Percentiles rank a stretch among this genome's conserved stretches.
Conservation (phyloP, 2,329 filamentous ascomycete genomes). For the Didymellaceae sp. region DNA sequence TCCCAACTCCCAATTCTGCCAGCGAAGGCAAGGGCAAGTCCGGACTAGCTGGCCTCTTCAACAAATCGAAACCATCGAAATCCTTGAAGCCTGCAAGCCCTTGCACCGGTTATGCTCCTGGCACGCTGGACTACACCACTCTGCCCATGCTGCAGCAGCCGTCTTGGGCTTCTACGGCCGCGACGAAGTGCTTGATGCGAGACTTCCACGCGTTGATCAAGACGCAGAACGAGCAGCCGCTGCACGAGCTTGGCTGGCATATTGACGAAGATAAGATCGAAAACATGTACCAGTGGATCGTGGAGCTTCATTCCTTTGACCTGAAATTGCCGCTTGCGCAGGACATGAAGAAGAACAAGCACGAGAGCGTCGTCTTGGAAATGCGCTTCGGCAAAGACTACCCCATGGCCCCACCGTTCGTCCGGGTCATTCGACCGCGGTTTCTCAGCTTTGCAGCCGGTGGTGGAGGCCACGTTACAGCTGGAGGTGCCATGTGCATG, state of each 20-base stretch:
- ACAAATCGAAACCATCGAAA: constrained; percentile 32
- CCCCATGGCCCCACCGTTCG: constrained; percentile 81
- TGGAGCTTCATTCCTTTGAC: constrained; percentile 86
- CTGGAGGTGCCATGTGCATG: constrained; percentile 84
- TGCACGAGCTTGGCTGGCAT: constrained; percentile 81
- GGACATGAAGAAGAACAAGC: constrained; percentile 70
- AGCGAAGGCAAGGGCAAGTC: constrained; percentile 37
- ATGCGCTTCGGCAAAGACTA: constrained; percentile 79
- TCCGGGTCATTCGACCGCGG: constrained; percentile 80
- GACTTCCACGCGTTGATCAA: constrained; percentile 70
- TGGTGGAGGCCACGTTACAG: constrained; percentile 85
- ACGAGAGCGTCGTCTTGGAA: constrained; percentile 78
- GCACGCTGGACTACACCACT: constrained; percentile 65
- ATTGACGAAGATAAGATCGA: constrained; percentile 70
- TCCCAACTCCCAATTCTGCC: constrained; percentile 36
- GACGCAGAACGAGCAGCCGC: constrained; percentile 65
- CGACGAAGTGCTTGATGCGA: constrained; percentile 67
- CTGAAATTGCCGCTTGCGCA: constrained; percentile 69
- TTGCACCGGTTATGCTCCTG: constrained; percentile 73
- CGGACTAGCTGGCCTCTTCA: constrained; percentile 30
- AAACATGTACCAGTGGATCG: constrained; percentile 90
- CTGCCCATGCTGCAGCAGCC: constrained; percentile 72
- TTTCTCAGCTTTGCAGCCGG: constrained; percentile 75
- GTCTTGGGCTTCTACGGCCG: constrained; percentile 66
- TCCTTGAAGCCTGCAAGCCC: no score